Evolutionary conservation across 2,329 filamentous ascomycete species (phyloP).

Genomic region (Exserohilum rostratum): DNA sequence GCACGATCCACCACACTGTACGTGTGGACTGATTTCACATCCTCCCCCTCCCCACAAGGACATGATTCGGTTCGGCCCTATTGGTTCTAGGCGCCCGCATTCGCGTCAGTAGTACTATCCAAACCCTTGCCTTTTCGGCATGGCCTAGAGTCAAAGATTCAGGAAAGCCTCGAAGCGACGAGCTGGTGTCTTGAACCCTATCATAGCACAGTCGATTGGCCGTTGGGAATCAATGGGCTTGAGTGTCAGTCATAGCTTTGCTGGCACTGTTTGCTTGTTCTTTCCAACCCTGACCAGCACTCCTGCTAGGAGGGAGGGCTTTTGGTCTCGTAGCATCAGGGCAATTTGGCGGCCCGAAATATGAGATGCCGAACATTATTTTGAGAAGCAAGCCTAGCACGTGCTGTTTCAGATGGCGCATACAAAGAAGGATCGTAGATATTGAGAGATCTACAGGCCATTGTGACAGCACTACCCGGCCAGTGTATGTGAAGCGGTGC

Average conservation of each 20-base stretch:
- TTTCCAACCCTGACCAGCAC: slow-evolving; percentile 20
- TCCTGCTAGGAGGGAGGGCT: slow-evolving; percentile 32
- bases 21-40: slow-evolving; percentile 9
- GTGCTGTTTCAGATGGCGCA: slow-evolving; percentile 16
- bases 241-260: slow-evolving; percentile 9
- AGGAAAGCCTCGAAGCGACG: slow-evolving; percentile 10
- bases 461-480: slow-evolving; percentile 16
- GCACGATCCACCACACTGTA: slow-evolving; percentile 4
- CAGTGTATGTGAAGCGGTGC: slow-evolving; percentile 18
- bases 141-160: slow-evolving; percentile 8
- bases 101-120: neutral
- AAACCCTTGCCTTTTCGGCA: neutral
- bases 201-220: slow-evolving; percentile 13
- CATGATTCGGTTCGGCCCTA: slow-evolving; percentile 13
- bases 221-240: slow-evolving; percentile 3
- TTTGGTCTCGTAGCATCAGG: slow-evolving; percentile 13
- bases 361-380: slow-evolving; percentile 17
- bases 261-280: slow-evolving; percentile 7
- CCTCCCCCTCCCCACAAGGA: slow-evolving; percentile 11
- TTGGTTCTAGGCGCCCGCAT: neutral
- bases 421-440: slow-evolving; percentile 4
- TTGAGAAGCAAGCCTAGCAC: slow-evolving; percentile 14
- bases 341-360: slow-evolving; percentile 9
- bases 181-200: slow-evolving; percentile 9
- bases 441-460: slow-evolving; percentile 24